Evolutionary conservation across 306 rosid species (phyloP).

Genomic region (Cicer arietinum): DNA sequence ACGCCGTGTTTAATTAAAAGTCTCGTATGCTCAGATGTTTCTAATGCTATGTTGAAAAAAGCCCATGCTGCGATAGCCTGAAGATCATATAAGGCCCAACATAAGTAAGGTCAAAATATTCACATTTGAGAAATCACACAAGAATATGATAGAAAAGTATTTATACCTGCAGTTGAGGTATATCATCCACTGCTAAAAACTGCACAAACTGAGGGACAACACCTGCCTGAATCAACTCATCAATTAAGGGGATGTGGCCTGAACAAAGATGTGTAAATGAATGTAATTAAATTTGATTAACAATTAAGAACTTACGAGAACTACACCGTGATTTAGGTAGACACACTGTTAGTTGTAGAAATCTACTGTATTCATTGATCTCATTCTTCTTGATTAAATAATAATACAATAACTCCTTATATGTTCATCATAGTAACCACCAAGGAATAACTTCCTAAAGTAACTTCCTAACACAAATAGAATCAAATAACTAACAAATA

Average conservation of each 20-base stretch:
- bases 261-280: neutral
- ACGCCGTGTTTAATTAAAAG: neutral
- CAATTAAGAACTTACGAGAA: neutral
- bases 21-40: neutral
- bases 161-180: neutral
- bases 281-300: neutral
- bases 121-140: neutral
- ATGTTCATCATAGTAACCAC: too few species aligned
- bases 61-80: conserved; percentile 2
- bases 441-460: too few species aligned
- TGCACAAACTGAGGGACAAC: neutral
- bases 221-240: neutral
- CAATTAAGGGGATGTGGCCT: neutral
- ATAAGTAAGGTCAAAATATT: neutral
- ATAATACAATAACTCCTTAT: too few species aligned
- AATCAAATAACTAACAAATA: too few species aligned
- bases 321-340: neutral
- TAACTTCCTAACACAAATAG: too few species aligned
- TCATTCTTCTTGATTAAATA: too few species aligned
- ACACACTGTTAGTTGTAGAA: too few species aligned
- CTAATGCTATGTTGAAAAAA: neutral
- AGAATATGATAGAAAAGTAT: neutral
- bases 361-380: too few species aligned
- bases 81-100: neutral
- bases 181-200: neutral